Conservation (phyloP, 1,139 yeast species). For the Scheffersomyces segobiensis region DNA sequence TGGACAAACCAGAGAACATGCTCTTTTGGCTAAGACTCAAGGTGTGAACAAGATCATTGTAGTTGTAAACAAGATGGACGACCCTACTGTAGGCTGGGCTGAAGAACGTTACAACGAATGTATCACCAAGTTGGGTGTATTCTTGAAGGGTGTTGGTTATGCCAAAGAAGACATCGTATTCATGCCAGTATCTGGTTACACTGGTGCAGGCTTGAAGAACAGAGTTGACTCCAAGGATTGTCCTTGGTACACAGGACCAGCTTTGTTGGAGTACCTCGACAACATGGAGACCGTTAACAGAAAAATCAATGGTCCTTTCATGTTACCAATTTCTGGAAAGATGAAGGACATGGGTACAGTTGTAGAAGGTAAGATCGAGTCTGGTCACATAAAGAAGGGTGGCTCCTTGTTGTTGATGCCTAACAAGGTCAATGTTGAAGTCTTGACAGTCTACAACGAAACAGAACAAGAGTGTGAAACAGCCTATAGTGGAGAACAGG, state of each 20-base stretch:
- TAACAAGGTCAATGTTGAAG: constrained; percentile 79
- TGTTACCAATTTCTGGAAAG: constrained; percentile 93
- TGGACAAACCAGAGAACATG: constrained; percentile 99
- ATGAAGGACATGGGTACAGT: constrained; percentile 96
- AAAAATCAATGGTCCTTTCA: constrained; percentile 89
- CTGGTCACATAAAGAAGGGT: constrained; percentile 88
- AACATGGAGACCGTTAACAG: constrained; percentile 79
- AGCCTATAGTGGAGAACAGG: constrained; percentile 97
- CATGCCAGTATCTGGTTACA: constrained; percentile 98
- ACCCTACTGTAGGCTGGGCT: constrained; percentile 94
- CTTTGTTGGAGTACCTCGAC: constrained; percentile 88
- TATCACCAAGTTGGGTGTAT: constrained; percentile 72
- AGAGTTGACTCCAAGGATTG: constrained; percentile 69
- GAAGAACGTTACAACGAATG: constrained; percentile 96
- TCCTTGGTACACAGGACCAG: constrained; percentile 95
- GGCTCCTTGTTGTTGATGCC: constrained; percentile 86
- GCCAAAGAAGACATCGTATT: constrained; percentile 77
- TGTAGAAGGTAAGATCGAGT: constrained; percentile 96
- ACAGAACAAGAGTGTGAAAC: constrained; percentile 91
- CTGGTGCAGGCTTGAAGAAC: constrained; percentile 95
- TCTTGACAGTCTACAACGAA: constrained; percentile 84
- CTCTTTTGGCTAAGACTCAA: constrained; percentile 94
- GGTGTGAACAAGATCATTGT: constrained; percentile 94
- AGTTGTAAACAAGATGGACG: constrained; percentile 98
- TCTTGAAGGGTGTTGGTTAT: constrained; percentile 90